Evolutionary conservation across 352 stramenopile species (phyloP).

Genomic region (Phytophthora palmivora): DNA sequence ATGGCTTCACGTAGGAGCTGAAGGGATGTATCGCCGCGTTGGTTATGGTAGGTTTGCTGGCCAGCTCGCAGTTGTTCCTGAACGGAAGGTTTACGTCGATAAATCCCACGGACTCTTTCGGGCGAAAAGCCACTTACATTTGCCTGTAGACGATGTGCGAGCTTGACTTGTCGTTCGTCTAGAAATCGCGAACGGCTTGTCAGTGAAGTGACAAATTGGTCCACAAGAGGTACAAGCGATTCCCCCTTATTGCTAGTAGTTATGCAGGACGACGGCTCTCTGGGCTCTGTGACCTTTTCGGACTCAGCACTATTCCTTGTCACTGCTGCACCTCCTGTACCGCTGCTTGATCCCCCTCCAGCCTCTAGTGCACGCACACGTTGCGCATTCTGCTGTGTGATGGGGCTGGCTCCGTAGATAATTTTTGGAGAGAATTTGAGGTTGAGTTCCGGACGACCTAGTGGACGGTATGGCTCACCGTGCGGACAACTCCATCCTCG

Average conservation of each 20-base stretch:
- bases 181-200: slow-evolving; percentile 43
- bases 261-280: slow-evolving; percentile 9
- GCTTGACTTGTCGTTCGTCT: slow-evolving; percentile 60
- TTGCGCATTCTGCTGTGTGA: slow-evolving; percentile 49
- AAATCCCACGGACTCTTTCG: slow-evolving; percentile 42
- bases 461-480: slow-evolving; percentile 69
- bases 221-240: slow-evolving; percentile 18
- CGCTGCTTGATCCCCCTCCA: background rate
- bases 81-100: slow-evolving; percentile 16
- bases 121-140: slow-evolving; percentile 63
- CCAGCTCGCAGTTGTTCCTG: too few species aligned
- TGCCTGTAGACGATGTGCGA: slow-evolving; percentile 53
- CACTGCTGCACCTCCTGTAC: background rate
- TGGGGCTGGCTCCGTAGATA: slow-evolving; percentile 33
- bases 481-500: slow-evolving; percentile 76
- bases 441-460: slow-evolving; percentile 69
- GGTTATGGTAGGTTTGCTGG: too few species aligned
- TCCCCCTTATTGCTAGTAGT: background rate
- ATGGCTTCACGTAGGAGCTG: slow-evolving; percentile 60
- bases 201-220: slow-evolving; percentile 29
- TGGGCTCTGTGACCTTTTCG: slow-evolving; percentile 28
- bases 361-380: slow-evolving; percentile 34
- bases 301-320: slow-evolving; percentile 1
- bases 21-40: slow-evolving; percentile 45
- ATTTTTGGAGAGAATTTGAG: slow-evolving; percentile 75